These are phyloP conservation scores for Candida glaebosa DNA, from an alignment of 805 yeast genomes.

Conservation along the genomic window DNA sequence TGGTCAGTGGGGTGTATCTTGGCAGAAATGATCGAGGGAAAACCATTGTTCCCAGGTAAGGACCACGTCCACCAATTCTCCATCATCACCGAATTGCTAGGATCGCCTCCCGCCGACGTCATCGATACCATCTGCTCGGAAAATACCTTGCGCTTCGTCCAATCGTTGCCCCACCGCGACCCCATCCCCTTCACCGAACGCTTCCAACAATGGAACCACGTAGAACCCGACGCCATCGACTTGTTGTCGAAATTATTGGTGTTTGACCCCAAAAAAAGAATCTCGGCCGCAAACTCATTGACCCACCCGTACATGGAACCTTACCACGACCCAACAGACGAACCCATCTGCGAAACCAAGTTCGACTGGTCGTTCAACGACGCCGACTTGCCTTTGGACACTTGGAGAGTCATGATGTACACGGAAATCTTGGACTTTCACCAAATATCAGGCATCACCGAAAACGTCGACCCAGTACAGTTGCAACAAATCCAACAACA, in stretches of 20 bases:
- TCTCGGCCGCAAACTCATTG: constrained; percentile 87
- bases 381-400: constrained; percentile 94
- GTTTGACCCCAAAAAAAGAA: constrained; percentile 92
- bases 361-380: constrained; percentile 99
- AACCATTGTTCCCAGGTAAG: constrained; percentile 95
- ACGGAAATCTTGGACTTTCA: constrained; percentile 95
- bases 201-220: constrained; percentile 58
- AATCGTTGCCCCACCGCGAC: constrained; percentile 87
- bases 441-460: constrained; percentile 61
- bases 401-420: constrained; percentile 99
- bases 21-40: constrained; percentile 97
- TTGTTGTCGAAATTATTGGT: constrained; percentile 85
- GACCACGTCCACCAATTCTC: constrained; percentile 98
- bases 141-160: constrained; percentile 90
- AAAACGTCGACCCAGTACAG: constrained; percentile 16
- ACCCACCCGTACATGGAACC: constrained; percentile 90
- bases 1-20: constrained; percentile 98
- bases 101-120: constrained; percentile 95
- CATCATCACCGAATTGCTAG: constrained; percentile 91
- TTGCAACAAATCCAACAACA: constrained; percentile 21
- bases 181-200: constrained; percentile 85
- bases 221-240: constrained; percentile 85
- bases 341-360: constrained; percentile 87
- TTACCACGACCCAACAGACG: constrained; percentile 96
- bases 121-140: constrained; percentile 95